Percentiles rank a stretch among this genome's conserved stretches.
Conservation (phyloP, 306 rosid genomes). For the Carpinus viminea region DNA sequence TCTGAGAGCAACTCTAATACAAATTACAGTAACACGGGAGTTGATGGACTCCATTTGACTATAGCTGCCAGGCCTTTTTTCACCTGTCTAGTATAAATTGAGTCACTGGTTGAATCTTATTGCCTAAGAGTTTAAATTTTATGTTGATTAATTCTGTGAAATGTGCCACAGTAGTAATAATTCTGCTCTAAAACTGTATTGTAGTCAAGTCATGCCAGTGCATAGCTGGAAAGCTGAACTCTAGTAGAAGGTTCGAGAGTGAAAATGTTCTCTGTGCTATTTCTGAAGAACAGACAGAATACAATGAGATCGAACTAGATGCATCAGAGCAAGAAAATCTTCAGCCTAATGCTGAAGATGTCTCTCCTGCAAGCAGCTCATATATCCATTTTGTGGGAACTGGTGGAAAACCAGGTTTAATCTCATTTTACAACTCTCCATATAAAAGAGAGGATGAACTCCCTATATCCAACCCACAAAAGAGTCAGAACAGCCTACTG, state of each 20-base stretch:
- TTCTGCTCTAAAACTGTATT: conserved; percentile 17
- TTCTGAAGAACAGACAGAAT: conserved; percentile 64
- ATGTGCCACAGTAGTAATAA: not conserved
- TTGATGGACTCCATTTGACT: conserved; percentile 3
- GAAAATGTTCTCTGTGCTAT: conserved; percentile 52
- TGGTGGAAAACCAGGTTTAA: conserved; percentile 77
- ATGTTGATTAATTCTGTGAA: not conserved
- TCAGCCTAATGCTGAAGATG: conserved; percentile 33
- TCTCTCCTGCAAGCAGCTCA: conserved; percentile 42
- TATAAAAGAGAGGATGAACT: conserved; percentile 48
- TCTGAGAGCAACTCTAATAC: not conserved
- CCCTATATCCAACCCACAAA: conserved; percentile 36
- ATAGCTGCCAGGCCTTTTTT: not conserved
- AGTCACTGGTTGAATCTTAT: not conserved
- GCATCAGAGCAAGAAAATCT: conserved; percentile 46
- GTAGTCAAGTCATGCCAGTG: conserved; percentile 52
- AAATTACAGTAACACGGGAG: conserved; percentile 4
- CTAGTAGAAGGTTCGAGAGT: conserved; percentile 46
- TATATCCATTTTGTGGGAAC: conserved; percentile 45
- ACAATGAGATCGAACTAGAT: conserved; percentile 43
- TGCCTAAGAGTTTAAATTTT: not conserved
- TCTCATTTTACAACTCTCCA: conserved; percentile 78
- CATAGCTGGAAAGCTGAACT: conserved; percentile 41
- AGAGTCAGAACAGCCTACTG: conserved; percentile 56
- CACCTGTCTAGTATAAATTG: not conserved